Percentiles rank a stretch among this genome's conserved stretches.
phyloP scores from a whole-genome alignment of 2,329 filamentous ascomycete species.

The Sclerotinia sclerotiorum region DNA sequence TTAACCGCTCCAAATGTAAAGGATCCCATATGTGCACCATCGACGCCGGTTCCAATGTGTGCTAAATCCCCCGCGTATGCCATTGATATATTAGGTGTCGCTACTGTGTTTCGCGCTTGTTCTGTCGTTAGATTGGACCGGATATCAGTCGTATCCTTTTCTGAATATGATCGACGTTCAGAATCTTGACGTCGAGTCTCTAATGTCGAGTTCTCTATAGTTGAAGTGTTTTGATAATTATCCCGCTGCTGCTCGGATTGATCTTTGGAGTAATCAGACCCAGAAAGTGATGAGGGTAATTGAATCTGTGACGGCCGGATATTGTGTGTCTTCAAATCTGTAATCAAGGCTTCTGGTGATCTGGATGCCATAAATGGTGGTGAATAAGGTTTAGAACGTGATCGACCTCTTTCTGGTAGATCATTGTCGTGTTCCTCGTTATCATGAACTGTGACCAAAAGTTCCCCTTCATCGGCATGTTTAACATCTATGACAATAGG shows the following conservation, averaged over 20 bases:
- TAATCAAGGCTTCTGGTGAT: background rate
- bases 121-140: slow-evolving; percentile 21
- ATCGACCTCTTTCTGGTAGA: slow-evolving; percentile 38
- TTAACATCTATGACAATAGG: slow-evolving; percentile 38
- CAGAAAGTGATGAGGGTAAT: slow-evolving; percentile 26
- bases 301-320: slow-evolving; percentile 14
- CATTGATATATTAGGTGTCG: slow-evolving; percentile 27
- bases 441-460: slow-evolving; percentile 21
- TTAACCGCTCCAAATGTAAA: slow-evolving; percentile 25
- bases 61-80: slow-evolving; percentile 30
- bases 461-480: slow-evolving; percentile 26
- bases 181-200: slow-evolving; percentile 20
- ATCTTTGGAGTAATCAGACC: slow-evolving; percentile 26
- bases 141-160: slow-evolving; percentile 8
- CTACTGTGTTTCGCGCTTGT: slow-evolving; percentile 33
- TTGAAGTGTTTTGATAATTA: slow-evolving; percentile 16
- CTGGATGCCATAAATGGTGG: slow-evolving; percentile 19
- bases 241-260: slow-evolving; percentile 16
- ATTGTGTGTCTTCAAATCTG: background rate
- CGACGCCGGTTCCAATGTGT: slow-evolving; percentile 35
- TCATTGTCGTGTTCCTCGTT: slow-evolving; percentile 25
- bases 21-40: slow-evolving; percentile 27
- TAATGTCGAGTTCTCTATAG: slow-evolving; percentile 18
- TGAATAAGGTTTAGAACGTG: slow-evolving; percentile 32
- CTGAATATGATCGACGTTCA: background rate